Evolutionary conservation across 306 rosid species (phyloP).

Genomic region (Hippophae gyantsensis): DNA sequence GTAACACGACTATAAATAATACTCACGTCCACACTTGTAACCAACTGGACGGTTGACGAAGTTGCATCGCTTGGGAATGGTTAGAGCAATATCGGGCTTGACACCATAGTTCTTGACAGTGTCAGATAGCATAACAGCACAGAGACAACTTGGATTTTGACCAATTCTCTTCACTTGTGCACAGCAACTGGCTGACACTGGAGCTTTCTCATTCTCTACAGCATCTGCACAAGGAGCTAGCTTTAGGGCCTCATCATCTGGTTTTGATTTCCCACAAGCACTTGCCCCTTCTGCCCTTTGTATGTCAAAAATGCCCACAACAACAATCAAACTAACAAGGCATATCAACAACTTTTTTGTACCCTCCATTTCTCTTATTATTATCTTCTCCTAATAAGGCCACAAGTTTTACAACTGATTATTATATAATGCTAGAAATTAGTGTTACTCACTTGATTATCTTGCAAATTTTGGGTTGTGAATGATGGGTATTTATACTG

Average conservation of each 20-base stretch:
- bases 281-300: constrained; percentile 32
- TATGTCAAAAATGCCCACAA: constrained; percentile 17
- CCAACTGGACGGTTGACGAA: constrained; percentile 56
- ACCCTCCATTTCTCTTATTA: constrained; percentile 26
- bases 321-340: constrained; percentile 29
- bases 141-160: constrained; percentile 43
- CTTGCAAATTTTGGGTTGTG: not conserved
- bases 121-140: constrained; percentile 48
- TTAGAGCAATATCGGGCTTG: constrained; percentile 33
- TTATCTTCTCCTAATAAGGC: too few species aligned
- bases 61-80: constrained; percentile 68
- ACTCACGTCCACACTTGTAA: constrained; percentile 58
- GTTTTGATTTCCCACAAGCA: constrained; percentile 45
- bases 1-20: too few species aligned
- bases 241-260: constrained; percentile 45
- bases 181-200: constrained; percentile 40
- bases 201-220: constrained; percentile 40
- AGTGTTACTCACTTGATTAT: constrained; percentile 1
- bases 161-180: constrained; percentile 36
- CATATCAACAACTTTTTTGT: constrained; percentile 24
- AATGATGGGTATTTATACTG: constrained; percentile 28
- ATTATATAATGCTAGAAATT: too few species aligned
- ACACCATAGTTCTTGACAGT: constrained; percentile 38
- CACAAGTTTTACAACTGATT: too few species aligned
- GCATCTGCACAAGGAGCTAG: constrained; percentile 50